Percentiles rank a stretch among this genome's conserved stretches.
phyloP scores from a whole-genome alignment of 768 basidiomycete species.

The Clitopilus passeckerianus region DNA sequence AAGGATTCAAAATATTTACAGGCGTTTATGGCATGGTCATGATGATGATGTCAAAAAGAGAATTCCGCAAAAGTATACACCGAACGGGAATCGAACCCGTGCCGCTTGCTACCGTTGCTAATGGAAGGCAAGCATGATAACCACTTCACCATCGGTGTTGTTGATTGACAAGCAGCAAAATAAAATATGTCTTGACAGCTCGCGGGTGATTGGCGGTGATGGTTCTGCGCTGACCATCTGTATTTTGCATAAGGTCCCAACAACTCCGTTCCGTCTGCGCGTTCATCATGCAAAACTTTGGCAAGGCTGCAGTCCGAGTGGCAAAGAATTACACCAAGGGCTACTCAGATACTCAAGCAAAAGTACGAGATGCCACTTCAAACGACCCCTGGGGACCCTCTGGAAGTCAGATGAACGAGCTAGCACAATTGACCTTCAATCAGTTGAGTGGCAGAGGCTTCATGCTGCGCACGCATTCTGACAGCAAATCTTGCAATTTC shows the following conservation, averaged over 20 bases:
- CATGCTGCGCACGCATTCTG: not conserved
- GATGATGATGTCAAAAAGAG: not conserved
- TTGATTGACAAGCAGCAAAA: not conserved
- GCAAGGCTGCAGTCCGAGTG: conserved; percentile 79
- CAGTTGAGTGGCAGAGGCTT: conserved; percentile 55
- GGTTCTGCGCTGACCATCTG: not conserved
- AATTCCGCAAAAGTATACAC: conserved; percentile 33
- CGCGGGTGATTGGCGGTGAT: too few relatives aligned
- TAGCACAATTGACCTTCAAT: conserved; percentile 95
- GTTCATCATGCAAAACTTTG: conserved; percentile 65
- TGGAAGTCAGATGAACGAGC: conserved; percentile 98
- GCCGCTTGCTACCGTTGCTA: conserved; percentile 45
- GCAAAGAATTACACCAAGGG: conserved; percentile 96
- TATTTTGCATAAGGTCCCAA: not conserved
- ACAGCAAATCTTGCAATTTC: not conserved
- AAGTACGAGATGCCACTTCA: conserved; percentile 93
- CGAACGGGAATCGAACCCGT: conserved; percentile 77
- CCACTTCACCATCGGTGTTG: conserved; percentile 74
- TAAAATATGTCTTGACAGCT: not conserved
- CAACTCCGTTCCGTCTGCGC: not conserved
- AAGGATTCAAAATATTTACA: not conserved
- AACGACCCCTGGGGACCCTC: conserved; percentile 99
- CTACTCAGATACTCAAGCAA: conserved; percentile 93
- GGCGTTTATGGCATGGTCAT: not conserved
- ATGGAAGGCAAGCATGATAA: conserved; percentile 93